Conservation (phyloP, 2,329 filamentous ascomycete genomes). For the Cladosporium austrohemisphaericum region DNA sequence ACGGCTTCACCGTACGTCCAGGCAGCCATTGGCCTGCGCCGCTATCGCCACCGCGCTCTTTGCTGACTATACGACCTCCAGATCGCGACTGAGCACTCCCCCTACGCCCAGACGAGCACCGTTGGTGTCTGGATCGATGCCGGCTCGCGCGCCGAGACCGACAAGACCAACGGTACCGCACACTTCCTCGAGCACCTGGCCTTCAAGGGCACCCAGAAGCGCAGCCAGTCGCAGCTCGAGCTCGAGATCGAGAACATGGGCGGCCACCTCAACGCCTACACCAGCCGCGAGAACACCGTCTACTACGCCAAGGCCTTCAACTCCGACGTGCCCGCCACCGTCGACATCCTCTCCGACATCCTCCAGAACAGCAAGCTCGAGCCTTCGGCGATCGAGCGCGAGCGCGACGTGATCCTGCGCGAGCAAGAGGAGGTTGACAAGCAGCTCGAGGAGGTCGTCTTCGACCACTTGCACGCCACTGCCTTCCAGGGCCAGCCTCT, state of each 20-base stretch:
- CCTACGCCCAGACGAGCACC: slow-evolving; percentile 96
- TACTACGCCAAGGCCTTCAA: slow-evolving; percentile 99
- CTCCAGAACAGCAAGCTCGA: slow-evolving; percentile 99
- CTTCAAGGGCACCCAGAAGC: slow-evolving; percentile 97
- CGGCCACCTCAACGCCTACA: slow-evolving; percentile 98
- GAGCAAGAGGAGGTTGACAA: slow-evolving; percentile 99
- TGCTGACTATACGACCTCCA: slow-evolving; percentile 39
- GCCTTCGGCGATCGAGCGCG: slow-evolving; percentile 84
- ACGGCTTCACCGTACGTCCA: slow-evolving; percentile 87
- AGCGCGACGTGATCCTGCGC: slow-evolving; percentile 96
- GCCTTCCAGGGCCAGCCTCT: slow-evolving; percentile 95
- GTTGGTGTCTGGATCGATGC: slow-evolving; percentile 99
- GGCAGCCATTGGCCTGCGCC: slow-evolving; percentile 10
- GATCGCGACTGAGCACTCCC: slow-evolving; percentile 97
- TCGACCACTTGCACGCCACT: slow-evolving; percentile 97
- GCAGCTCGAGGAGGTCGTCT: slow-evolving; percentile 98
- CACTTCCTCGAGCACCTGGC: slow-evolving; percentile 99
- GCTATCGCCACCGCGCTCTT: background rate
- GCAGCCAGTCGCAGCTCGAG: slow-evolving; percentile 95
- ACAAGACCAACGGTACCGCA: slow-evolving; percentile 97
- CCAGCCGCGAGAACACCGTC: slow-evolving; percentile 98
- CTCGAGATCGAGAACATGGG: slow-evolving; percentile 99
- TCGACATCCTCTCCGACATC: slow-evolving; percentile 98
- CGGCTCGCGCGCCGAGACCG: slow-evolving; percentile 94
- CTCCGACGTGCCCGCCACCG: slow-evolving; percentile 89